Evolutionary conservation across 2,329 filamentous ascomycete species (phyloP).

Genomic region (Beauveria scarabaeidicola): DNA sequence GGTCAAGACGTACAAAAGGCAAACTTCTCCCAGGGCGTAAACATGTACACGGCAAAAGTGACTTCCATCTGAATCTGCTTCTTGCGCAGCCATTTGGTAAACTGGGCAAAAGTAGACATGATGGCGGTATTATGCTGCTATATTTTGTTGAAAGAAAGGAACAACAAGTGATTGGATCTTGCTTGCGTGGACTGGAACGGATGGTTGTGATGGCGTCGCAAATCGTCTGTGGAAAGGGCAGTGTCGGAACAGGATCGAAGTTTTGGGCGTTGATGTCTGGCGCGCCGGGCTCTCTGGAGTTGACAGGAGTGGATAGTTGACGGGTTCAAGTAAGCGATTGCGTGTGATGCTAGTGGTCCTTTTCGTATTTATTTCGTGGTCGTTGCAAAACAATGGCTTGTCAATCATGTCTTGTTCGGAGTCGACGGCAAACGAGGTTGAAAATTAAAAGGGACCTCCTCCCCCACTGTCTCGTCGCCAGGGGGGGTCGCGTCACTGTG

Average conservation of each 20-base stretch:
- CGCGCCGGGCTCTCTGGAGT: not conserved
- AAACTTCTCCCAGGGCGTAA: slow-evolving; percentile 91
- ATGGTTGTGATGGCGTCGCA: not conserved
- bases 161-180: not conserved
- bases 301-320: not conserved
- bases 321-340: too few species aligned
- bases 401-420: not conserved
- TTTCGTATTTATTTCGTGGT: not conserved
- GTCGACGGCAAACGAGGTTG: not conserved
- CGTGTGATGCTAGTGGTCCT: not conserved
- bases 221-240: not conserved
- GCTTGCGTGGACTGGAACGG: not conserved
- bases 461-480: not conserved
- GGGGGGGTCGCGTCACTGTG: not conserved
- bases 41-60: slow-evolving; percentile 94
- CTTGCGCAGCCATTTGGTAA: slow-evolving; percentile 80
- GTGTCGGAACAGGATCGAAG: not conserved
- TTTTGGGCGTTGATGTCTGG: not conserved
- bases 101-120: slow-evolving; percentile 36
- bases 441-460: not conserved
- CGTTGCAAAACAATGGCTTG: not conserved
- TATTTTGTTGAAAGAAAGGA: not conserved
- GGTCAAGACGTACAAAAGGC: slow-evolving; percentile 69
- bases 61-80: slow-evolving; percentile 99
- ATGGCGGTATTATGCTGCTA: not conserved